These are phyloP conservation scores for Nannochloris sp. DNA, from an alignment of 139 green algal species.

Conservation along the genomic window DNA sequence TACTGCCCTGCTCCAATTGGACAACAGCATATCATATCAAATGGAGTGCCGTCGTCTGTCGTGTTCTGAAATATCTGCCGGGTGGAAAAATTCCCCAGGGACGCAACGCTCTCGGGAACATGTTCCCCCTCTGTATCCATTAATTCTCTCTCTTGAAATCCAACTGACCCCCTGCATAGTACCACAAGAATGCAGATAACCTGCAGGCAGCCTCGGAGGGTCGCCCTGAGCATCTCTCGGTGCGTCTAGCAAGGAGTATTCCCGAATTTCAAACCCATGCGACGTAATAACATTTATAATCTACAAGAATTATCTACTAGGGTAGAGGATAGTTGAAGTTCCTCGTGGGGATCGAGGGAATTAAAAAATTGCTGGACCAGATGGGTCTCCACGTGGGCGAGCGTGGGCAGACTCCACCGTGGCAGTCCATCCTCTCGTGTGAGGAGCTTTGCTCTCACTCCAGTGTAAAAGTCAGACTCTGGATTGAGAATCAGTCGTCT, in stretches of 20 bases:
- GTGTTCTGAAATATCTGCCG: neutral
- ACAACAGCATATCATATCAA: neutral
- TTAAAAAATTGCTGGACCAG: neutral
- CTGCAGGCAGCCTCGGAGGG: too few relatives aligned
- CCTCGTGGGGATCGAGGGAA: slow-evolving; percentile 10
- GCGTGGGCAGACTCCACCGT: slow-evolving; percentile 44
- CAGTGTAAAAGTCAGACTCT: slow-evolving; percentile 25
- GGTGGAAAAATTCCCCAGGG: too few relatives aligned
- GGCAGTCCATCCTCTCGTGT: slow-evolving; percentile 48
- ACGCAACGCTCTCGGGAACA: too few relatives aligned
- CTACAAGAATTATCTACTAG: neutral
- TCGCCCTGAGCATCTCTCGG: too few relatives aligned
- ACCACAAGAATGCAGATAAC: too few relatives aligned
- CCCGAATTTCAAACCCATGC: too few relatives aligned
- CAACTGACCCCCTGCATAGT: too few relatives aligned
- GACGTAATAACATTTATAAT: neutral
- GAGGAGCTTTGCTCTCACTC: slow-evolving; percentile 62
- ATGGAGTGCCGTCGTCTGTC: neutral
- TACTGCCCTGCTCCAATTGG: neutral
- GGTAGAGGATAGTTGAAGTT: slow-evolving; percentile 24
- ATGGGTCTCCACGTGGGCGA: slow-evolving; percentile 31
- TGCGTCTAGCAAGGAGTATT: too few relatives aligned
- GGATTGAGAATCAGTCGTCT: slow-evolving; percentile 4
- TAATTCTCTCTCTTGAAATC: too few relatives aligned
- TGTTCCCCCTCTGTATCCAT: too few relatives aligned